Evolutionary conservation across 108 stramenopile species (phyloP).

Genomic region (Cyclotella cryptica): DNA sequence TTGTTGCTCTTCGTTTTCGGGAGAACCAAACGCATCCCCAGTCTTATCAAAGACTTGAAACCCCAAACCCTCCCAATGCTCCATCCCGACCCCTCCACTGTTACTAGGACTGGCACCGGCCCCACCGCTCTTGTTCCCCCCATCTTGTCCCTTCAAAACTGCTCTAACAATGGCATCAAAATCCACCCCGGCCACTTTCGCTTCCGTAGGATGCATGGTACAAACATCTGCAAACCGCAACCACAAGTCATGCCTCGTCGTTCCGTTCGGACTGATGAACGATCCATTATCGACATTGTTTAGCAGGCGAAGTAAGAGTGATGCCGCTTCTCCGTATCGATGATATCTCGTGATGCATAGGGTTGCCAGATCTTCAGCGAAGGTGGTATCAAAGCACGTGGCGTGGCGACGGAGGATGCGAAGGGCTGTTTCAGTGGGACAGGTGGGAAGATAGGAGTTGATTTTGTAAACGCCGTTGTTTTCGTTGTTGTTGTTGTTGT

Average conservation of each 20-base stretch:
- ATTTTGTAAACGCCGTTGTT: background rate
- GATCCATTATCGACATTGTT: slow-evolving; percentile 65
- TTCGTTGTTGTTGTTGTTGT: background rate
- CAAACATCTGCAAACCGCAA: slow-evolving; percentile 92
- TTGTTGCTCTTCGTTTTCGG: slow-evolving; percentile 25
- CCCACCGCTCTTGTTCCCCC: slow-evolving; percentile 7
- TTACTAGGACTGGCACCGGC: background rate
- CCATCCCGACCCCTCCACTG: slow-evolving; percentile 8
- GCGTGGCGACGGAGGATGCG: slow-evolving; percentile 57
- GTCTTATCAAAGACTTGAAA: slow-evolving; percentile 49
- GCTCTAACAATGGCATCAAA: slow-evolving; percentile 92
- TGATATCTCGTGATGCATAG: slow-evolving; percentile 42
- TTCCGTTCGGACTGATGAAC: slow-evolving; percentile 69
- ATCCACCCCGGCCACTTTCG: slow-evolving; percentile 67
- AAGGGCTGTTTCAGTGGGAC: slow-evolving; percentile 50
- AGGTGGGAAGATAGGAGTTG: slow-evolving; percentile 23
- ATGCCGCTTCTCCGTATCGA: slow-evolving; percentile 89
- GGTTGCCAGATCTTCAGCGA: slow-evolving; percentile 46
- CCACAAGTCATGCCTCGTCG: slow-evolving; percentile 94
- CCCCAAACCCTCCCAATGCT: slow-evolving; percentile 12
- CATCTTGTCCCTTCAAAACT: slow-evolving; percentile 59
- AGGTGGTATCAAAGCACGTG: slow-evolving; percentile 44
- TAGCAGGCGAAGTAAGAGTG: slow-evolving; percentile 83
- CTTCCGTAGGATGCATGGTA: slow-evolving; percentile 87
- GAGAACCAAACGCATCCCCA: slow-evolving; percentile 14